A percentile compares a stretch with the other conserved stretches of the same genome.
phyloP scores from a whole-genome alignment of 345 rosid genomes.

The Sisymbrium irio region DNA sequence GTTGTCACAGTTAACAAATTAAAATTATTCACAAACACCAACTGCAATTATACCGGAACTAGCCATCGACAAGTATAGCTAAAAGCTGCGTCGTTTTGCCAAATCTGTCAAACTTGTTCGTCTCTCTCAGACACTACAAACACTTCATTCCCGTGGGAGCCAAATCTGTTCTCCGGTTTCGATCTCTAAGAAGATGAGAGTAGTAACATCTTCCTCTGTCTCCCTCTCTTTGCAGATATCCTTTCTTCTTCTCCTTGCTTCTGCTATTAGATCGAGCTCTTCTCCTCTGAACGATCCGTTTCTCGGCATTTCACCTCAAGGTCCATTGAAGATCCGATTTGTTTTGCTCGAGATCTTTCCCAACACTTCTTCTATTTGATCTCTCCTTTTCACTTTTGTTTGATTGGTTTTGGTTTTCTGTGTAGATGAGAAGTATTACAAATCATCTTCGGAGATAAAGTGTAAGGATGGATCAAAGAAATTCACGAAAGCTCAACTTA shows the following conservation, averaged over 20 bases:
- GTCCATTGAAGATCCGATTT: constrained; percentile 37
- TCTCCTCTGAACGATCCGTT: constrained; percentile 48
- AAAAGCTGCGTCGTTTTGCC: not conserved
- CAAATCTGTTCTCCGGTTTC: constrained; percentile 29
- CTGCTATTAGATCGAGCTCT: constrained; percentile 47
- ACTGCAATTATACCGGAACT: too few species aligned
- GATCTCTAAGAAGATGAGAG: constrained; percentile 50
- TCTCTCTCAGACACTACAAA: constrained; percentile 9
- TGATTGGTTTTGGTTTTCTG: not conserved
- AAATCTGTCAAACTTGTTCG: not conserved
- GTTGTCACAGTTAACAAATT: too few species aligned
- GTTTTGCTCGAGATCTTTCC: constrained; percentile 1
- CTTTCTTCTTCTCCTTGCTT: constrained; percentile 28
- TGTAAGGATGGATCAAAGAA: constrained; percentile 86
- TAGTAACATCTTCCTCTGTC: constrained; percentile 21
- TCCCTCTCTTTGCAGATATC: constrained; percentile 22
- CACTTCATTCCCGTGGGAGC: constrained; percentile 17
- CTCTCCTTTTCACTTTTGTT: not conserved
- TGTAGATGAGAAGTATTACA: constrained; percentile 75
- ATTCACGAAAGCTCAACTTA: constrained; percentile 72
- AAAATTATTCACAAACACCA: too few species aligned
- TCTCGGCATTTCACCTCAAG: constrained; percentile 86
- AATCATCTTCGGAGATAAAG: constrained; percentile 58
- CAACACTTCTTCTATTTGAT: not conserved
- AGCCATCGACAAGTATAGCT: not conserved